A percentile compares a stretch with the other conserved stretches of the same genome.
phyloP scores from a whole-genome alignment of 106 monocot species.

The Dendrobium officinale region DNA sequence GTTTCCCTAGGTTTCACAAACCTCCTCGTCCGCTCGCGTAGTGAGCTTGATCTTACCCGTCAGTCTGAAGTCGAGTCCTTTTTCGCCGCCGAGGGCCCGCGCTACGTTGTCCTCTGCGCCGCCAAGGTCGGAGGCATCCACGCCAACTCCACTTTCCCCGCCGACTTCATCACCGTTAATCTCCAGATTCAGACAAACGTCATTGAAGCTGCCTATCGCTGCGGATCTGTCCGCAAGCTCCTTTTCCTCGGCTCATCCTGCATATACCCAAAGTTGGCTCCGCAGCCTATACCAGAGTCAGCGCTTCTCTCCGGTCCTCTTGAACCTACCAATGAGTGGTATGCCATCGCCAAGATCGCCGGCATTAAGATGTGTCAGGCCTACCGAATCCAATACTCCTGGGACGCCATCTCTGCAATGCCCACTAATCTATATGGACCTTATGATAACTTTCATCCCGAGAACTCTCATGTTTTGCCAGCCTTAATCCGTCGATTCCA shows the following conservation, averaged over 20 bases:
- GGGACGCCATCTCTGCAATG: constrained; percentile 91
- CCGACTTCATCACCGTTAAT: constrained; percentile 92
- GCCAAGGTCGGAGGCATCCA: constrained; percentile 97
- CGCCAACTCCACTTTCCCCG: constrained; percentile 92
- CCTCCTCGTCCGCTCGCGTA: constrained; percentile 58
- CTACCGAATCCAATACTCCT: constrained; percentile 61
- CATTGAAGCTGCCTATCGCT: constrained; percentile 58
- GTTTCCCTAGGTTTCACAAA: constrained; percentile 63
- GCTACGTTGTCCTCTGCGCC: constrained; percentile 77
- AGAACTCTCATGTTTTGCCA: constrained; percentile 93
- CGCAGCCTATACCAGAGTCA: constrained; percentile 85
- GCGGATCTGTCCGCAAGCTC: constrained; percentile 55
- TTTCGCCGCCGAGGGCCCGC: constrained; percentile 60
- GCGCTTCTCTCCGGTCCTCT: constrained; percentile 75
- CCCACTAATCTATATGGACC: constrained; percentile 94
- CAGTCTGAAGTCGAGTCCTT: constrained; percentile 87
- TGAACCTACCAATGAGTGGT: constrained; percentile 99
- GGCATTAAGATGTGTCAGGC: constrained; percentile 98
- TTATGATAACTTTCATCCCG: constrained; percentile 93
- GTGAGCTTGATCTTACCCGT: constrained; percentile 90
- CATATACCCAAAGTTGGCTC: constrained; percentile 94
- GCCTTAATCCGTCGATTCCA: constrained; percentile 80
- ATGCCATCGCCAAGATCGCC: constrained; percentile 94
- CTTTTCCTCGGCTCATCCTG: constrained; percentile 96
- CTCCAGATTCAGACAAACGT: constrained; percentile 99